Evolutionary conservation across 257 asterid species (phyloP).

Genomic region (Parsonsia alboflavescens): DNA sequence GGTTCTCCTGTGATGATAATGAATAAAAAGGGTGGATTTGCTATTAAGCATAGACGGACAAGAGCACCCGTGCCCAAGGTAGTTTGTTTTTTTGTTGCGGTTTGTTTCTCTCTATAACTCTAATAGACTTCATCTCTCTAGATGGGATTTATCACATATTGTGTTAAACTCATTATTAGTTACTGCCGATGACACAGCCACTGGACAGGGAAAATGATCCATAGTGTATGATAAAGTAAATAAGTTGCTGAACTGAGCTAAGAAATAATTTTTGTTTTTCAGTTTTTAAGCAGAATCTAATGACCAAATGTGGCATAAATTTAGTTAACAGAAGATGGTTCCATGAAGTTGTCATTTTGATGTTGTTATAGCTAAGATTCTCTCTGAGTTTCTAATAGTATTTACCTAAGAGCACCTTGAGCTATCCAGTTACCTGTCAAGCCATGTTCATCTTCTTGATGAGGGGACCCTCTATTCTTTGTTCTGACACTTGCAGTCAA

Average conservation of each 20-base stretch:
- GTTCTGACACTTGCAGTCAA: too few relatives aligned
- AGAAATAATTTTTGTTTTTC: not conserved
- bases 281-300: not conserved
- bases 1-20: slow-evolving; percentile 51
- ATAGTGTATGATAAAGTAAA: not conserved
- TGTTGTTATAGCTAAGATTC: not conserved
- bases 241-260: not conserved
- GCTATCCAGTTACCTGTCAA: not conserved
- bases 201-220: not conserved
- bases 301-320: not conserved
- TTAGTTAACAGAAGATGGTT: not conserved
- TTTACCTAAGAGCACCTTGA: not conserved
- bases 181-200: not conserved
- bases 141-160: slow-evolving; percentile 1
- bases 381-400: not conserved
- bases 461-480: not conserved
- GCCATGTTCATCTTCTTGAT: not conserved
- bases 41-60: slow-evolving; percentile 56
- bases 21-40: slow-evolving; percentile 57
- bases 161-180: not conserved
- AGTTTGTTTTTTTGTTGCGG: slow-evolving; percentile 7
- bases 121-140: not conserved
- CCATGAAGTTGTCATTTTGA: not conserved
- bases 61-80: slow-evolving; percentile 83
- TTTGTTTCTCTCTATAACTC: not conserved